Conservation (phyloP, 768 basidiomycete species). For the Tulasnella sp. region DNA sequence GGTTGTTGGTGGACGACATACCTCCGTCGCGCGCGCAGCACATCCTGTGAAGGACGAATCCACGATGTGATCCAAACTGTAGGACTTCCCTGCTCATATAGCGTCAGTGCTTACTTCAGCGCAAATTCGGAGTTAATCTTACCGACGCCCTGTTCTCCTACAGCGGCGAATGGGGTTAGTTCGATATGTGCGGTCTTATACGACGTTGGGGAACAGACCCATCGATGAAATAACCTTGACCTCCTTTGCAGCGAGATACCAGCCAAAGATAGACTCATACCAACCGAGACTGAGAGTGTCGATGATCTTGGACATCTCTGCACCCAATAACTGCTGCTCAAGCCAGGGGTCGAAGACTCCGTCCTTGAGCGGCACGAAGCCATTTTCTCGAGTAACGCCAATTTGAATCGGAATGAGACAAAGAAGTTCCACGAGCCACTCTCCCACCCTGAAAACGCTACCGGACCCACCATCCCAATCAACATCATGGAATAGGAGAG, state of each 20-base stretch:
- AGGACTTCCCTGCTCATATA: conserved; percentile 57
- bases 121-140: neutral
- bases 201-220: conserved; percentile 29
- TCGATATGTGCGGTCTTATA: neutral
- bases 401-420: conserved; percentile 58
- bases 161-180: neutral
- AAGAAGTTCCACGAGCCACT: conserved; percentile 52
- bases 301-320: conserved; percentile 27
- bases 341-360: conserved; percentile 39
- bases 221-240: conserved; percentile 57
- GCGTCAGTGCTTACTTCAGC: too few relatives aligned
- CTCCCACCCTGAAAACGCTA: conserved; percentile 37
- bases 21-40: conserved; percentile 12
- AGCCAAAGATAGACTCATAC: conserved; percentile 54
- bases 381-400: conserved; percentile 47
- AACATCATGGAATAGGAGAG: conserved; percentile 23
- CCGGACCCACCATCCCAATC: conserved; percentile 17
- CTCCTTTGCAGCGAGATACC: conserved; percentile 52
- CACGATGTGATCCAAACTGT: conserved; percentile 46
- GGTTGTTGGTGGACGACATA: conserved; percentile 24
- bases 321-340: conserved; percentile 46
- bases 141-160: conserved; percentile 37
- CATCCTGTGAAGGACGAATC: conserved; percentile 58
- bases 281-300: conserved; percentile 39
- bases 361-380: conserved; percentile 52